Percentiles rank a stretch among this genome's conserved stretches.
Conservation (phyloP, 148 eudicot species). For the Cornus controversa region DNA sequence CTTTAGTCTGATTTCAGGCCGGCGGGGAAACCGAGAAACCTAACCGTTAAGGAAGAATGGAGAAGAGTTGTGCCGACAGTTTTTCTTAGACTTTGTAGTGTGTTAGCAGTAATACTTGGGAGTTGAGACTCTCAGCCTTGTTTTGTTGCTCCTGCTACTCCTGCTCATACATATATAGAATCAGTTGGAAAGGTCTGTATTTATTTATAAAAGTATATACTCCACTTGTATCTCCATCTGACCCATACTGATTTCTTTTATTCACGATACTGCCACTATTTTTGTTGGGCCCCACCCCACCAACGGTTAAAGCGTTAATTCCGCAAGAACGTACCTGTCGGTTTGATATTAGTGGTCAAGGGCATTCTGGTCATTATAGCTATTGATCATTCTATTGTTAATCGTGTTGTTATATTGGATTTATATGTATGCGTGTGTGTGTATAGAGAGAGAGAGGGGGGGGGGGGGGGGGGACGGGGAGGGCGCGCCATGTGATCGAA, state of each 20-base stretch:
- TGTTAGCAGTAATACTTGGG: too few species aligned
- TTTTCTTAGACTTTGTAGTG: background rate
- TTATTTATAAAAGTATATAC: background rate
- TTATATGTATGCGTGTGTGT: too few species aligned
- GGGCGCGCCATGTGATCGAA: background rate
- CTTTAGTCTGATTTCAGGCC: background rate
- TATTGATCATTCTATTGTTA: slow-evolving; percentile 7
- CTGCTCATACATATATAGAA: background rate
- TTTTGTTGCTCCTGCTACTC: background rate
- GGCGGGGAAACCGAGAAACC: slow-evolving; percentile 10
- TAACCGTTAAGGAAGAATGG: background rate
- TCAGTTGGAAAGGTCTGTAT: background rate
- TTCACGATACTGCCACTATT: slow-evolving; percentile 27
- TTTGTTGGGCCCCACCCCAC: slow-evolving; percentile 28
- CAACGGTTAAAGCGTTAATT: slow-evolving; percentile 46
- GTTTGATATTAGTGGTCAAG: background rate
- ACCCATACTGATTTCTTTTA: slow-evolving; percentile 11
- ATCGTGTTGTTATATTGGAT: background rate
- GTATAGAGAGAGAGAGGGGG: background rate
- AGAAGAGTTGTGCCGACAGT: slow-evolving; percentile 5
- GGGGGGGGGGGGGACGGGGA: background rate
- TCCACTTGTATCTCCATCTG: background rate
- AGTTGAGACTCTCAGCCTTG: too few species aligned
- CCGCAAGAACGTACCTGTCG: slow-evolving; percentile 20
- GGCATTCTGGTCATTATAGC: slow-evolving; percentile 14